Base-by-base conservation (phyloP, 371 early-diverging fungal species). In the Lichtheimia corymbifera region DNA sequence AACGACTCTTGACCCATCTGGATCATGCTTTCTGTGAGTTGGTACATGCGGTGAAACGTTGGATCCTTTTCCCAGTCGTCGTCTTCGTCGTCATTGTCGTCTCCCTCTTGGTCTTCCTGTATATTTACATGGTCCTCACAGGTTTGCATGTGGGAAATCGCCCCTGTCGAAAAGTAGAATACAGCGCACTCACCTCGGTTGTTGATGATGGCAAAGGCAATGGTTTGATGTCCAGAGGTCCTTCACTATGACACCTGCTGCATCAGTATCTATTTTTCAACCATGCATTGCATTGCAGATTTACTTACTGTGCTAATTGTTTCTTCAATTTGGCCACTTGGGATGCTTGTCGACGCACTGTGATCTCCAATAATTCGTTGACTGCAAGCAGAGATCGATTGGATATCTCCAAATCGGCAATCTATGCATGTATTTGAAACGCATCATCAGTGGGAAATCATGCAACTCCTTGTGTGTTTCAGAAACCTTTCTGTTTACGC, bases 381-480 rank as follows among this genome's bases (percentile, higher is more conserved):
- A 81, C 74, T 27, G 77, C 73, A 22, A 79, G 58, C 22, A 83
- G 55, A 15, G 80, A 81, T 47, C 73, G 68, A 28, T 79, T 78
- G 7, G 83, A 79, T 50, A 81, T 73, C 63, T 83, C 83, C 53
- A 83, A 65, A 70, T 83, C 83, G 28, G 72, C 78, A 61, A 83
- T 79, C 83, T 83, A 59, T n/a, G n/a, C n/a, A n/a, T n/a, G n/a
- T 11, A 54, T 27, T 18, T 41, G 22, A 47, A 35, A 35, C 35
- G 11, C 9, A 11, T 35, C 35, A 35, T 35, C 35, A 35, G 35
- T 35, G 11, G 11, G 35, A 35, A 11, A 11, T 35, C 5, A 28
- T 28, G 28, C 7, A 28, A 28, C 28, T 28, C 35, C 35, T 35
- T 6, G 0, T 35, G 11, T 35, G 35, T 35, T 35, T 35, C 0